A percentile compares a stretch with the other conserved stretches of the same genome.
Evolutionary conservation across 257 asterid genomes (phyloP).

Genomic region (Petunia secreta): DNA sequence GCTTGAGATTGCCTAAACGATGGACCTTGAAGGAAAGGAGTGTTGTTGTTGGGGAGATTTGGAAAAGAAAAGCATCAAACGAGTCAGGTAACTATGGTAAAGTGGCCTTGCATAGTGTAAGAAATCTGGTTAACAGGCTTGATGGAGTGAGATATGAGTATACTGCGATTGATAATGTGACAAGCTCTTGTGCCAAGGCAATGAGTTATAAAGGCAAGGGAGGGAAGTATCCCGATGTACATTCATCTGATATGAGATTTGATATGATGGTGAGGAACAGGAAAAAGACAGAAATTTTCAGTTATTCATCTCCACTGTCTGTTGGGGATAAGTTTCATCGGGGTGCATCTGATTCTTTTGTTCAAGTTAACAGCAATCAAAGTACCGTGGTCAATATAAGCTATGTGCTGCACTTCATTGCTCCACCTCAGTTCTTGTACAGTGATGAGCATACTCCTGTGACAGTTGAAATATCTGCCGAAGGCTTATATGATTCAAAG

Average conservation of each 20-base stretch:
- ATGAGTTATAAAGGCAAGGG: constrained; percentile 41
- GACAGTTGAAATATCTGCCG: constrained; percentile 67
- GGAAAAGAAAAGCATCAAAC: constrained; percentile 64
- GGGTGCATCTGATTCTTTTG: constrained; percentile 31
- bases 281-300: constrained; percentile 53
- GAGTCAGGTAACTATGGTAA: constrained; percentile 66
- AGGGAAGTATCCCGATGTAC: constrained; percentile 59
- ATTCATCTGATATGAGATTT: constrained; percentile 75
- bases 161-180: constrained; percentile 56
- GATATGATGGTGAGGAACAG: constrained; percentile 52
- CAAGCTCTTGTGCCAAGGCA: constrained; percentile 54
- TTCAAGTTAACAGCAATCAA: constrained; percentile 40
- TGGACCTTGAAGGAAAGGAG: constrained; percentile 78
- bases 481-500: constrained; percentile 69
- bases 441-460: constrained; percentile 42
- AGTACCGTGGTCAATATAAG: constrained; percentile 56
- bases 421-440: constrained; percentile 53
- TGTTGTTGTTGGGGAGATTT: constrained; percentile 67
- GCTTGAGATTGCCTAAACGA: constrained; percentile 67
- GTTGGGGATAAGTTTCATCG: constrained; percentile 52
- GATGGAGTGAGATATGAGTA: constrained; percentile 59
- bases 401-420: constrained; percentile 51
- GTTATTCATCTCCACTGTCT: constrained; percentile 66
- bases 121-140: constrained; percentile 36
- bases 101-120: constrained; percentile 49